Evolutionary conservation across 306 rosid species (phyloP).

Genomic region (Lithocarpus polystachyus): DNA sequence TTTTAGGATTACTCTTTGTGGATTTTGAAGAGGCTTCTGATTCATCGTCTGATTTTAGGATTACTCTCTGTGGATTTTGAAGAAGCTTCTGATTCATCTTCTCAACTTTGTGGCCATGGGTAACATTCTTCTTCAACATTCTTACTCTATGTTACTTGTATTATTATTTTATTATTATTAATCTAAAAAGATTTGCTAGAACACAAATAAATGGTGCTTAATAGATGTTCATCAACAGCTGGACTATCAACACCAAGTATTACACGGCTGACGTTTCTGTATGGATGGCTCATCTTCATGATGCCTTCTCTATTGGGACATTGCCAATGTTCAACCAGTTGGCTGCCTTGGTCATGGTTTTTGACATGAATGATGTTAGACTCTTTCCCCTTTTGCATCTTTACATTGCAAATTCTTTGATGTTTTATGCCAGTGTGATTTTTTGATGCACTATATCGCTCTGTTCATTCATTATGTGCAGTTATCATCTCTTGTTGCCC

Average conservation of each 20-base stretch:
- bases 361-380: conserved; percentile 73
- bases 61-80: conserved; percentile 58
- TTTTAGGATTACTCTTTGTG: conserved; percentile 57
- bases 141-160: neutral
- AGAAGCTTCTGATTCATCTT: conserved; percentile 55
- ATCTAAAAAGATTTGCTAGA: no score
- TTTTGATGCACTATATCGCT: conserved; percentile 6
- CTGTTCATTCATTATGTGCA: conserved; percentile 33
- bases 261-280: conserved; percentile 80
- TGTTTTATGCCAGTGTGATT: neutral
- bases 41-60: conserved; percentile 54
- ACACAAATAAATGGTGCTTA: neutral
- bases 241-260: conserved; percentile 77
- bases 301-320: conserved; percentile 46
- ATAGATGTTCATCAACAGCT: conserved; percentile 39
- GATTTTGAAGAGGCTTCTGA: conserved; percentile 64
- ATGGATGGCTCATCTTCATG: conserved; percentile 66
- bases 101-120: conserved; percentile 63
- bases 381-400: conserved; percentile 14
- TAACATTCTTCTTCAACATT: conserved; percentile 3
- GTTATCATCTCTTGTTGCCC: conserved; percentile 60
- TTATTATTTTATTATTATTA: no score
- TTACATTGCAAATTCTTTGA: neutral
- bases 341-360: conserved; percentile 82
- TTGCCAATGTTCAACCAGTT: conserved; percentile 45